Conservation (phyloP, 2,329 filamentous ascomycete species). For the Fusarium sp. region DNA sequence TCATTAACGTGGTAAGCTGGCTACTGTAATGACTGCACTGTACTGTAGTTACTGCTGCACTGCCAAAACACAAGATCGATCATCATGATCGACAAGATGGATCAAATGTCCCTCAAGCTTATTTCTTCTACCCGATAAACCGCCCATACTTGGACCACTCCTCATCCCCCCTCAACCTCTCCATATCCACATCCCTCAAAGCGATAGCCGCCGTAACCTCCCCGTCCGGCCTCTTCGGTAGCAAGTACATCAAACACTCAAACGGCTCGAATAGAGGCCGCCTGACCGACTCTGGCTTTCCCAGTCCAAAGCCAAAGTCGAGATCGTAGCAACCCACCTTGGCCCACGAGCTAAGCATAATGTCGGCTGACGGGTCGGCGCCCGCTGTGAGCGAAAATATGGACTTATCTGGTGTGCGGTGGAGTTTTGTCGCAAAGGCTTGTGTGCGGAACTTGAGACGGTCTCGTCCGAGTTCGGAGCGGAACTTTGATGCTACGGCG, state of each 20-base stretch:
- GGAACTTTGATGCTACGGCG: conserved; percentile 52
- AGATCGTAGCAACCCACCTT: conserved; percentile 58
- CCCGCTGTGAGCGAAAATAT: conserved; percentile 49
- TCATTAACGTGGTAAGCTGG: background rate
- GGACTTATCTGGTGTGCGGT: conserved; percentile 50
- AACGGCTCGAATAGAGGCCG: conserved; percentile 59
- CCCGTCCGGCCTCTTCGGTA: conserved; percentile 58
- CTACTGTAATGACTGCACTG: background rate
- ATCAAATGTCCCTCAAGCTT: background rate
- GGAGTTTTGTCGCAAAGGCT: conserved; percentile 56
- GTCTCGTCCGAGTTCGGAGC: conserved; percentile 52
- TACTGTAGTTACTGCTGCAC: too few relatives aligned
- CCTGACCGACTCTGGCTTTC: conserved; percentile 59
- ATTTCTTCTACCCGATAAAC: conserved; percentile 33
- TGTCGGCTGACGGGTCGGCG: conserved; percentile 54
- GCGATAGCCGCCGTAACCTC: conserved; percentile 59
- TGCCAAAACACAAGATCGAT: background rate
- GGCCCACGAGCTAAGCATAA: conserved; percentile 68
- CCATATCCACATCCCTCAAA: conserved; percentile 61
- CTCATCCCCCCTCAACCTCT: conserved; percentile 55
- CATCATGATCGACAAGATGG: conserved; percentile 4
- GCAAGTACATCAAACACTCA: conserved; percentile 63
- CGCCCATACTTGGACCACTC: conserved; percentile 48
- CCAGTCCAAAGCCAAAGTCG: conserved; percentile 61
- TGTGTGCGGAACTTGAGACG: conserved; percentile 52